phyloP scores from a whole-genome alignment of 1,284 basidiomycete species.

The Kalmanozyma brasiliensis region DNA sequence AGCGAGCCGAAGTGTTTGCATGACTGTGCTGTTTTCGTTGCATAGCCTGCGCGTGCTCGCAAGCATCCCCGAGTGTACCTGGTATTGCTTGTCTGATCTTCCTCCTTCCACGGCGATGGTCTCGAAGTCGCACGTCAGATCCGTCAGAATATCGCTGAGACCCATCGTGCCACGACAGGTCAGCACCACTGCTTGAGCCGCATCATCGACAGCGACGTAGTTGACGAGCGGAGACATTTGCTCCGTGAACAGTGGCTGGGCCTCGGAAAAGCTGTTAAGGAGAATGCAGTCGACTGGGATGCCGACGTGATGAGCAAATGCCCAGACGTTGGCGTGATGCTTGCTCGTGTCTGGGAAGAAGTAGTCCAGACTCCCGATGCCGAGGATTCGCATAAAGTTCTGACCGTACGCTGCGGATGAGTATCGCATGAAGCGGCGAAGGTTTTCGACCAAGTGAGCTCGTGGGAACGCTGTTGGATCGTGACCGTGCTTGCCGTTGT shows the following conservation, averaged over 20 bases:
- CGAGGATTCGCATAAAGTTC: slow-evolving; percentile 70
- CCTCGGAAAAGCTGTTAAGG: slow-evolving; percentile 70
- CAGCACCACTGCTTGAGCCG: slow-evolving; percentile 69
- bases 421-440: slow-evolving; percentile 71
- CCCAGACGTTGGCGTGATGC: slow-evolving; percentile 70
- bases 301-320: slow-evolving; percentile 69
- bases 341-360: slow-evolving; percentile 70
- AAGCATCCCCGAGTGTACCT: slow-evolving; percentile 72
- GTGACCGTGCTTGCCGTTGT: slow-evolving; percentile 24
- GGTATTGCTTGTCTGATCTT: slow-evolving; percentile 68
- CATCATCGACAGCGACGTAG: slow-evolving; percentile 71
- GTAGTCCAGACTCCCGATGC: slow-evolving; percentile 70
- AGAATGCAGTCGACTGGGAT: slow-evolving; percentile 71
- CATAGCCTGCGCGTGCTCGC: slow-evolving; percentile 69
- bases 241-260: slow-evolving; percentile 44
- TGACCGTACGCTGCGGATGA: slow-evolving; percentile 62
- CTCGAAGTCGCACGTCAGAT: slow-evolving; percentile 71
- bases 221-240: slow-evolving; percentile 70
- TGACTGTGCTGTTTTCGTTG: slow-evolving; percentile 69
- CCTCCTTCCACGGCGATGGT: slow-evolving; percentile 69
- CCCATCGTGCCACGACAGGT: slow-evolving; percentile 71
- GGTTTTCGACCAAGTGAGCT: slow-evolving; percentile 69
- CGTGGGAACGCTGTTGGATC: slow-evolving; percentile 67
- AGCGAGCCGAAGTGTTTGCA: slow-evolving; percentile 69
- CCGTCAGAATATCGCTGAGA: slow-evolving; percentile 71